Percentiles rank a stretch among this genome's conserved stretches.
phyloP scores from a whole-genome alignment of 129 eudicot species.

The carrot (Daucus carota) region DNA sequence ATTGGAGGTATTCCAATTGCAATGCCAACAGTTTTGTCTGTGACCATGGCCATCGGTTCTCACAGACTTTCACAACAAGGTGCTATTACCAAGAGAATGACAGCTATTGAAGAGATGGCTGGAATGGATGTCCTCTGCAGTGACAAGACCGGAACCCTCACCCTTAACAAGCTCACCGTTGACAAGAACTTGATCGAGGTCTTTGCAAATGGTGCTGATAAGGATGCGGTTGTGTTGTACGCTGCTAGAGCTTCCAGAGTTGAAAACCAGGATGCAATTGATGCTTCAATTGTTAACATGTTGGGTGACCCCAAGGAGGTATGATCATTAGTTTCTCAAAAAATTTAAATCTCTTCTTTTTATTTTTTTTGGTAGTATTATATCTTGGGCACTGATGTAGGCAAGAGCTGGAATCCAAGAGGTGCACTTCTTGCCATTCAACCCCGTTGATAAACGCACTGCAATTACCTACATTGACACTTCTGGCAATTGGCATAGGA shows the following conservation, averaged over 20 bases:
- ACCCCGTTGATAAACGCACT: conserved; percentile 85
- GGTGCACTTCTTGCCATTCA: conserved; percentile 87
- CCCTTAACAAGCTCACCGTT: conserved; percentile 88
- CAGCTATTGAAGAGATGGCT: conserved; percentile 96
- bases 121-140: conserved; percentile 97
- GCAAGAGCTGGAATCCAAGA: conserved; percentile 78
- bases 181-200: conserved; percentile 67
- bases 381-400: conserved; percentile 17
- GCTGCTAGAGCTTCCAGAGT: conserved; percentile 81
- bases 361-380: not conserved
- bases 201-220: conserved; percentile 40
- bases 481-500: conserved; percentile 64
- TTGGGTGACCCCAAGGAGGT: conserved; percentile 73
- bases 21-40: conserved; percentile 92
- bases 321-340: conserved; percentile 7
- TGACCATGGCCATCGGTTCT: conserved; percentile 93
- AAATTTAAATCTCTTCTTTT: not conserved
- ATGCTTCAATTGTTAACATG: conserved; percentile 76
- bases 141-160: conserved; percentile 89
- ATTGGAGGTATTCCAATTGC: conserved; percentile 97
- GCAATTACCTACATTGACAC: conserved; percentile 73
- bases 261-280: conserved; percentile 90
- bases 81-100: conserved; percentile 95
- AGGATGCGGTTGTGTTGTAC: conserved; percentile 45
- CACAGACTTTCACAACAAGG: conserved; percentile 82